Evolutionary conservation across 1,139 yeast species (phyloP).

Genomic region (Taphrina populina): DNA sequence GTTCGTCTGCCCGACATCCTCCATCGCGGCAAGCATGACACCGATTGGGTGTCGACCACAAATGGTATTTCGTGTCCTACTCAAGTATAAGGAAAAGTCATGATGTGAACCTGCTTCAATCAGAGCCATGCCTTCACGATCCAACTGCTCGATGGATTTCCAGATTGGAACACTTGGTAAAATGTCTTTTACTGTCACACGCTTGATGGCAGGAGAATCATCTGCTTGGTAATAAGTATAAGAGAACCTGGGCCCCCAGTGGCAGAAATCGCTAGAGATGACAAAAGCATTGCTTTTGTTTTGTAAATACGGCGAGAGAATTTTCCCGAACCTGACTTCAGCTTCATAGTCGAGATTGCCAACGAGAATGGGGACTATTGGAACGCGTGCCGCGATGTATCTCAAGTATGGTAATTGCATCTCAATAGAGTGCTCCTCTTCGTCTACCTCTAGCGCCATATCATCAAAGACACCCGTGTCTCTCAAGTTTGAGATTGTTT

Average conservation of each 20-base stretch:
- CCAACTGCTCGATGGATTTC: constrained; percentile 70
- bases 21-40: constrained; percentile 58
- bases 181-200: constrained; percentile 17
- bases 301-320: constrained; percentile 56
- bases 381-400: constrained; percentile 46
- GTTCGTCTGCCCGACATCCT: constrained; percentile 42
- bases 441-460: constrained; percentile 65
- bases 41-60: constrained; percentile 89
- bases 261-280: constrained; percentile 90
- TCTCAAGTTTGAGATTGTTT: constrained; percentile 47
- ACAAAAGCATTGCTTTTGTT: constrained; percentile 67
- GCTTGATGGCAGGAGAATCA: constrained; percentile 35
- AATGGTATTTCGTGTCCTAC: constrained; percentile 75
- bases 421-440: constrained; percentile 89
- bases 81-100: constrained; percentile 68
- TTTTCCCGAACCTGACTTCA: constrained; percentile 52
- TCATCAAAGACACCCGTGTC: constrained; percentile 50
- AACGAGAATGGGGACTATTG: constrained; percentile 75
- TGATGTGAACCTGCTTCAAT: constrained; percentile 51
- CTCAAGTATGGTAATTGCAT: constrained; percentile 85
- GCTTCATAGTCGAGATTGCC: constrained; percentile 58
- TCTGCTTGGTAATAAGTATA: constrained; percentile 40
- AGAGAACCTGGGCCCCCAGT: constrained; percentile 56
- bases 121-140: constrained; percentile 61
- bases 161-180: constrained; percentile 53